These are phyloP conservation scores for Laguncularia racemosa DNA, from an alignment of 345 rosid genomes.

Conservation along the genomic window DNA sequence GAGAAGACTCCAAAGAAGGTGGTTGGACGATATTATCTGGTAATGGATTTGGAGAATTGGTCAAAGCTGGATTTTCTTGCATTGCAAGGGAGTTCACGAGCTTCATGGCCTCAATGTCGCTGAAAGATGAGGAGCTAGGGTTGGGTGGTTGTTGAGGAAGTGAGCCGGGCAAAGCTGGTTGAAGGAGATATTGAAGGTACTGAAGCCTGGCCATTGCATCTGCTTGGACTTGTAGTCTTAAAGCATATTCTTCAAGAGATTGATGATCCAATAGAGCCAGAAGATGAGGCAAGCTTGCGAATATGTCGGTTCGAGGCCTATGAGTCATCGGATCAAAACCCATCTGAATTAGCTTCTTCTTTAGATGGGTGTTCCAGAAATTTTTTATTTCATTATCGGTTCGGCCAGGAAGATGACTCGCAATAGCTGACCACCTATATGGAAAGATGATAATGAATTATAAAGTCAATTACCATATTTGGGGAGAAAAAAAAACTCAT, in stretches of 20 bases:
- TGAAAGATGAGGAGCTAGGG: conserved; percentile 7
- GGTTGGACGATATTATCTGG: conserved; percentile 1
- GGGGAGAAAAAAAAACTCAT: not conserved
- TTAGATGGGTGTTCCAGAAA: conserved; percentile 67
- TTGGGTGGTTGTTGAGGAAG: conserved; percentile 10
- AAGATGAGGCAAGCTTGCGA: conserved; percentile 48
- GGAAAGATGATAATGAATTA: not conserved
- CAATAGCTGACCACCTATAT: conserved; percentile 60
- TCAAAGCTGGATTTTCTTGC: conserved; percentile 16
- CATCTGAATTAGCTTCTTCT: conserved; percentile 60
- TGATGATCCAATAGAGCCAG: conserved; percentile 46
- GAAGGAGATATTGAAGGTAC: conserved; percentile 43
- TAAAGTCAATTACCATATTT: no score
- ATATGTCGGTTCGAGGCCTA: conserved; percentile 52
- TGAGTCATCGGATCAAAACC: conserved; percentile 67
- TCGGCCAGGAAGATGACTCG: conserved; percentile 50
- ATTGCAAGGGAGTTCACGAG: conserved; percentile 29
- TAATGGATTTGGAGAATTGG: conserved; percentile 4
- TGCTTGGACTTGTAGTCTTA: conserved; percentile 47
- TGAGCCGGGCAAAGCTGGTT: conserved; percentile 17
- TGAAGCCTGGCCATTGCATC: conserved; percentile 38
- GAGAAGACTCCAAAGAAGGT: conserved; percentile 13
- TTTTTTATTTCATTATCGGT: conserved; percentile 63
- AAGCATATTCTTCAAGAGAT: conserved; percentile 40
- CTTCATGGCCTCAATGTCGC: conserved; percentile 29